Base-by-base conservation (phyloP, 2,329 filamentous ascomycete genomes). In the Alternaria solani region DNA sequence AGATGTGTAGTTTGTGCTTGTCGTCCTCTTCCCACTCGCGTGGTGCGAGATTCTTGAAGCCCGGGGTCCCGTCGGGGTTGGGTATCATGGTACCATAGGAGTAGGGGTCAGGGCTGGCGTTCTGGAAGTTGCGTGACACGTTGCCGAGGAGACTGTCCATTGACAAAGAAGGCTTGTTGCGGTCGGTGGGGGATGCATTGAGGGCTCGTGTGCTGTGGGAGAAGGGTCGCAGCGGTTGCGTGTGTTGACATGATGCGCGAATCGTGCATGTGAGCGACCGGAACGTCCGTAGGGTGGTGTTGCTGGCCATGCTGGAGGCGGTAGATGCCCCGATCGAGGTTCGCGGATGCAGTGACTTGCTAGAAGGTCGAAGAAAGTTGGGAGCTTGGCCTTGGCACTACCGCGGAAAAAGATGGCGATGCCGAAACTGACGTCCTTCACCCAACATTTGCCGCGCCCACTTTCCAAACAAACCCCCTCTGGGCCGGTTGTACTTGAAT, bases 1-100 rank as follows among this genome's bases (percentile, higher is more conserved):
- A 94, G 77, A 99, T 84, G 82, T 97, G 92, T 65, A 99, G 86
- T 78, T 96, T 93, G 82, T 93, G 93, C 2, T 91, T 90, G 74
- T 91, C 86, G 57, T 76, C 71, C 49, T 74, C 72, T 20, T 71
- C 70, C 72, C 72, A 75, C 28, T 77, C 74, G 32, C 57, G 55
- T 30, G 59, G 54, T 34, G 60, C 47, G 11, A 72, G 64, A 47
- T 74, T 74, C 20, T 53, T 49, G 32, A 64, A 41, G 20, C 48
- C 44, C 2, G 48, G 20, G 18, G 46, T 18, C n/a, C 47, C 23
- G 38, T 49, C 23, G 52, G 36, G 16, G n/a, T 54, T 55, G 25
- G 70, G 71, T 53, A 69, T 73, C 7, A 77, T 59, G 28, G 64
- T 67, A 3, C 67, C 54, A 44, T 57, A 65, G 56, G 57, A 62